Evolutionary conservation across 306 rosid species (phyloP).

Genomic region (Sophora flavescens): DNA sequence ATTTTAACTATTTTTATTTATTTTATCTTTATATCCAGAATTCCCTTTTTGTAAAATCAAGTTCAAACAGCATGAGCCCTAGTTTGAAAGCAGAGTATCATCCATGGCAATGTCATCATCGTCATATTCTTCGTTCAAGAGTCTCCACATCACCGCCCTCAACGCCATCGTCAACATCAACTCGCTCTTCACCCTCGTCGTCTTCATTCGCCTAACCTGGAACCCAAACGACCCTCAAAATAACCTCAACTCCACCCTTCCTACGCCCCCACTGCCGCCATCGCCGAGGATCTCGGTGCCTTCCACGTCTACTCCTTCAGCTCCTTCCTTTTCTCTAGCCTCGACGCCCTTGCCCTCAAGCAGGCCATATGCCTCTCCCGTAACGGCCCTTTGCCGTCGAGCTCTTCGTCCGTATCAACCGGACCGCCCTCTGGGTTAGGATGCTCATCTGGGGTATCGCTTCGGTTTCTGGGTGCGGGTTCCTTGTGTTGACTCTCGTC

Average conservation of each 20-base stretch:
- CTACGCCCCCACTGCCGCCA: constrained; percentile 66
- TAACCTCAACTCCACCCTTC: constrained; percentile 48
- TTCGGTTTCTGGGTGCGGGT: constrained; percentile 72
- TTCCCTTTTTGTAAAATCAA: too few species aligned
- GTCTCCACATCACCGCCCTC: constrained; percentile 73
- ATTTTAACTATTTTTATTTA: too few species aligned
- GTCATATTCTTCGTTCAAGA: constrained; percentile 56
- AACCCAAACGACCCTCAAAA: constrained; percentile 72
- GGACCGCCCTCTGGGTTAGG: constrained; percentile 63
- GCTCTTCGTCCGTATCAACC: constrained; percentile 62
- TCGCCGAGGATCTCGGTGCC: constrained; percentile 78
- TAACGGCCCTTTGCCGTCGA: constrained; percentile 50
- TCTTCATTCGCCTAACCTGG: constrained; percentile 85
- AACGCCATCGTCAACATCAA: constrained; percentile 87
- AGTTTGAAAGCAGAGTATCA: too few species aligned
- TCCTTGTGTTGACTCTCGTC: constrained; percentile 73
- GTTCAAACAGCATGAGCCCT: too few species aligned
- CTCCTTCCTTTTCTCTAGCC: constrained; percentile 98
- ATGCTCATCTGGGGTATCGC: constrained; percentile 79
- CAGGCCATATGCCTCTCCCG: constrained; percentile 79
- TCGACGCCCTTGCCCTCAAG: constrained; percentile 81
- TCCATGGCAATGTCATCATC: too few species aligned
- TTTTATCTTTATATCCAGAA: too few species aligned
- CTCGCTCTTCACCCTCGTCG: constrained; percentile 91
- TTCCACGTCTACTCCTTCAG: constrained; percentile 97